Percentiles rank a stretch among this genome's conserved stretches.
These are phyloP conservation scores for Linnemannia elongata DNA, from an alignment of 192 early-diverging fungal species.

Conservation along the genomic window DNA sequence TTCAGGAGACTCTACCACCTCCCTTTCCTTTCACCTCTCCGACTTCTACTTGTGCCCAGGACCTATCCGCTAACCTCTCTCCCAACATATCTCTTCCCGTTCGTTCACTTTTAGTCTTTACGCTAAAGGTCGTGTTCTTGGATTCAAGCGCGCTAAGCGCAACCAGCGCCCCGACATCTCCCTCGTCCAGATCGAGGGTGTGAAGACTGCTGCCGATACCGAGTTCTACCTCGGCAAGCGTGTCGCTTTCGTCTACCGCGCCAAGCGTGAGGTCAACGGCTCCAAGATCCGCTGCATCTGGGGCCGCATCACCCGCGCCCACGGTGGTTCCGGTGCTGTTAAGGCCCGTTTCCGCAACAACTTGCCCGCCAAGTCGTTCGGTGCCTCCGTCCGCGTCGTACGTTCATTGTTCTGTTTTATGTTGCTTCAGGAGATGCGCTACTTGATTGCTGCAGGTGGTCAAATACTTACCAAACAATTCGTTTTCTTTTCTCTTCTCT, in stretches of 20 bases:
- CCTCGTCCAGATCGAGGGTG: constrained; percentile 95
- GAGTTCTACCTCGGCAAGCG: constrained; percentile 99
- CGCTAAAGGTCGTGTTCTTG: constrained; percentile 97
- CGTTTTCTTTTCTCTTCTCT: not conserved
- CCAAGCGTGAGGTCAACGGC: constrained; percentile 88
- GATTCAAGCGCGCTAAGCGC: constrained; percentile 94
- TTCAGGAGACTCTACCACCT: not conserved
- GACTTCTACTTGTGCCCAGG: not conserved
- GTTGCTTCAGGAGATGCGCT: not conserved
- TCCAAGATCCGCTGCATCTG: constrained; percentile 97
- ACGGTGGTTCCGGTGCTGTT: constrained; percentile 97
- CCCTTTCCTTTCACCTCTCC: not conserved
- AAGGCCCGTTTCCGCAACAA: constrained; percentile 98
- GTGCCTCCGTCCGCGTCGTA: constrained; percentile 92
- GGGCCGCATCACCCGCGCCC: constrained; percentile 95
- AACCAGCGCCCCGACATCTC: constrained; percentile 92
- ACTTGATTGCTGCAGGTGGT: not conserved
- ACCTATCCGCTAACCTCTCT: not conserved
- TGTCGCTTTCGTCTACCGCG: constrained; percentile 97
- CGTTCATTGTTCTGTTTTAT: constrained; percentile 53
- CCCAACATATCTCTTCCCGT: not conserved
- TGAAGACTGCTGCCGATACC: constrained; percentile 89
- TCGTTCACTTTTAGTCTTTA: constrained; percentile 81
- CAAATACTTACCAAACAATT: not conserved
- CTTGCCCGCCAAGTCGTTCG: constrained; percentile 95